Percentiles rank a stretch among this genome's conserved stretches.
These are phyloP conservation scores for Coemansia sp. DNA, from an alignment of 192 early-diverging fungal genomes.

Conservation along the genomic window DNA sequence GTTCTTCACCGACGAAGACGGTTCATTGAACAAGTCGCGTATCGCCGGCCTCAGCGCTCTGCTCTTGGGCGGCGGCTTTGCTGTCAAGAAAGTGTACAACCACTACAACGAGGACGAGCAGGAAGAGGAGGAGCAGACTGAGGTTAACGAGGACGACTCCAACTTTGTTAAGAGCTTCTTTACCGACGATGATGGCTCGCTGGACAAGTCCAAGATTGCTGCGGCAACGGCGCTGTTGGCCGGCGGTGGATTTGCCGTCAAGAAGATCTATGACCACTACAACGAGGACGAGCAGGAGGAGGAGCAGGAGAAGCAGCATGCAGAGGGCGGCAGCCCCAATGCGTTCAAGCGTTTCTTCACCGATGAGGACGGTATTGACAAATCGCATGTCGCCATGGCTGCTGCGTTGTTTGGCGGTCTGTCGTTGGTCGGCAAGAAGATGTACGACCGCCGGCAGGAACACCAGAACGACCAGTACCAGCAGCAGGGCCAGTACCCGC, in stretches of 20 bases:
- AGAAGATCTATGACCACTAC: slow-evolving; percentile 21
- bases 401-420: slow-evolving; percentile 15
- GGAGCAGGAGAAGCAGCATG: slow-evolving; percentile 3
- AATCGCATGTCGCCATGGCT: slow-evolving; percentile 26
- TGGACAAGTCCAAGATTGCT: slow-evolving; percentile 26
- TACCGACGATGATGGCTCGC: slow-evolving; percentile 15
- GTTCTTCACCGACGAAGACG: slow-evolving; percentile 18
- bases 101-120: slow-evolving; percentile 14
- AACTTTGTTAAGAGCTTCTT: slow-evolving; percentile 21
- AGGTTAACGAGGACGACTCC: slow-evolving; percentile 8
- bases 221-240: slow-evolving; percentile 1
- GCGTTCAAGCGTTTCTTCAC: slow-evolving; percentile 20
- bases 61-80: slow-evolving; percentile 16
- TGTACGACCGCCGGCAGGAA: slow-evolving; percentile 28
- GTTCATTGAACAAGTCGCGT: slow-evolving; percentile 8
- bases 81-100: slow-evolving; percentile 14
- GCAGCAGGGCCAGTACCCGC: slow-evolving; percentile 3
- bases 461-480: slow-evolving; percentile 1
- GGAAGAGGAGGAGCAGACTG: slow-evolving; percentile 8
- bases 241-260: slow-evolving; percentile 11
- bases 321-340: slow-evolving; percentile 10
- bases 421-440: slow-evolving; percentile 20
- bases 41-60: neutral
- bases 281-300: slow-evolving; percentile 15
- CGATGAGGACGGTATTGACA: slow-evolving; percentile 32